Evolutionary conservation across 331 rosid species (phyloP), one percentile per base, ranked within the genome.

Genomic region (Rhamnella rubrinervis): DNA sequence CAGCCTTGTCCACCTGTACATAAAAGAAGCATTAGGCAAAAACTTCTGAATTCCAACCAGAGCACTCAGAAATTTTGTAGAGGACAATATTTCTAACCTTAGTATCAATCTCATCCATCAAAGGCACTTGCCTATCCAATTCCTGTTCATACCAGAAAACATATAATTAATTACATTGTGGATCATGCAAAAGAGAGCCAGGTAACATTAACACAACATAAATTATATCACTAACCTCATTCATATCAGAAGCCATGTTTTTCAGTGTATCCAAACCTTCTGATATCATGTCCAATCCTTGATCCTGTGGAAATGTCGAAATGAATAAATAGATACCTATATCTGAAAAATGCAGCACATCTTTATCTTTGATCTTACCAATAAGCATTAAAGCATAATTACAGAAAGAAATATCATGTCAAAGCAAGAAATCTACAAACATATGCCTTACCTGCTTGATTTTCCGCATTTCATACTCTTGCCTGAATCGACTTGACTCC

Each of bases 101-200:
- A 35, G 86, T 75, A 74, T 95, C 99, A 61, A 95, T 95, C 91
- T 91, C 99, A 76, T 95, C 99, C 99, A 95, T 89, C 85, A 95
- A 79, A 20, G 99, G 99, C 77, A 95, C 99, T 89, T 95, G 99
- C 81, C 93, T 88, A 71, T 95, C 99, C 46, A 95, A 0, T 83
- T 95, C 99, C 97, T 95, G 87, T 23, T 78, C 64, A 63, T 8
- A 63, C 61, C 44, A 76, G 41, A 63, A 21, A 67, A 70, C n/a
- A 67, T 63, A 68, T 47, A 65, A 66, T 53, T 8, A 77, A 62
- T 61, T 58, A 37, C 40, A 21, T 40, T 10, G 23, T 14, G 8
- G 46, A 44, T 0, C 62, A 67, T 59, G 37, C 56, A 74, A 64
- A 55, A 39, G 28, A 65, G 17, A 67, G 51, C 10, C 57, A 41